phyloP scores from a whole-genome alignment of 176 grass and related monocot species.

The Lolium multiflorum region DNA sequence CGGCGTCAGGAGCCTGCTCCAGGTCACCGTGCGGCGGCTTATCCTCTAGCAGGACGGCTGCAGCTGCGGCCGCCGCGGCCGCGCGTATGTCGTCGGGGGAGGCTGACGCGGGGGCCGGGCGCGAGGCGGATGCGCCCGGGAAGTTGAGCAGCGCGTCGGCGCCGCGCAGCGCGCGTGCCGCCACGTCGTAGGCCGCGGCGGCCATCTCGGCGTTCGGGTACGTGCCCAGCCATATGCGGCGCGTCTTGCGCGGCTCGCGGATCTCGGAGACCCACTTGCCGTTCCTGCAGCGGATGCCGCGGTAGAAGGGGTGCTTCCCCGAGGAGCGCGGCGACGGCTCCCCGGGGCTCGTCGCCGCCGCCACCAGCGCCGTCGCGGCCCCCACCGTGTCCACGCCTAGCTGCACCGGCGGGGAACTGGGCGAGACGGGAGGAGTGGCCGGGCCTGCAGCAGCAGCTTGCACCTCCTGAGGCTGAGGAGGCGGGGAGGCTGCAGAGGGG shows the following conservation, averaged over 20 bases:
- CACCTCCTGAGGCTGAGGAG: conserved; percentile 2
- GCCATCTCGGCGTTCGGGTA: conserved; percentile 91
- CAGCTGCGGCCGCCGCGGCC: conserved; percentile 64
- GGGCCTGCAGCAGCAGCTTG: conserved; percentile 28
- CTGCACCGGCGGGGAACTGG: conserved; percentile 11
- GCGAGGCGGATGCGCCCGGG: conserved; percentile 54
- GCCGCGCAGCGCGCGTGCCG: conserved; percentile 75
- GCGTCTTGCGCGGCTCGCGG: conserved; percentile 89
- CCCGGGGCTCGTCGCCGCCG: conserved; percentile 49
- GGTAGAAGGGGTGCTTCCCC: conserved; percentile 73
- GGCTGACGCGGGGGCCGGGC: conserved; percentile 52
- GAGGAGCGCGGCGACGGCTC: conserved; percentile 63
- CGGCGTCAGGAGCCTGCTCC: background rate
- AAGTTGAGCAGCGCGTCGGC: conserved; percentile 86
- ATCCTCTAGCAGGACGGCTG: conserved; percentile 38
- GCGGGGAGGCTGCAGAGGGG: background rate
- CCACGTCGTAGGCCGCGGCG: conserved; percentile 87
- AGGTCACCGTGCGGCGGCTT: background rate
- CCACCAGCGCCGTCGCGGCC: background rate
- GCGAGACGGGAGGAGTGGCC: conserved; percentile 31
- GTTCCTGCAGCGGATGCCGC: conserved; percentile 84
- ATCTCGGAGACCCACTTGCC: conserved; percentile 99
- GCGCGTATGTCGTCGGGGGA: conserved; percentile 74
- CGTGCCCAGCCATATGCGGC: conserved; percentile 94
- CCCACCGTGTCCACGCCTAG: conserved; percentile 18